Base-by-base conservation (phyloP, 2,329 filamentous ascomycete genomes). In the Biscogniauxia sp. region DNA sequence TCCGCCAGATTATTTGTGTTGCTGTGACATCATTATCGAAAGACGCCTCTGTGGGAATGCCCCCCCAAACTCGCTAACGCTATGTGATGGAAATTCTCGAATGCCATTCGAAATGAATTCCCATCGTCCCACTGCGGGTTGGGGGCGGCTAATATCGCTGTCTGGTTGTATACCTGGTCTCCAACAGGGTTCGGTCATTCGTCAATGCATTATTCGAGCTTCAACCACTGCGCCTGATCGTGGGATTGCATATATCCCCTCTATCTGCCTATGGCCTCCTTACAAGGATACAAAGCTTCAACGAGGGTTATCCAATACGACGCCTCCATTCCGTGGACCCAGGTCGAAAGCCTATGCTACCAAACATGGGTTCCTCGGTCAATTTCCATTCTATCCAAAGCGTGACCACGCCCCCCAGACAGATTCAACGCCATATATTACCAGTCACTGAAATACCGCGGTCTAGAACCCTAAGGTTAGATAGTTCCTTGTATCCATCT, bases 21-120 rank as follows among this genome's bases (percentile, higher is more conserved):
- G 19, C 49, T 52, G 61, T 66, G 64, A 66, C 64, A 66, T 66
- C 64, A 65, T 63, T 55, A 64, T 65, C 64, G 63, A 66, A 62
- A 66, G 63, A 65, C 45, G 19, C 8, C 51, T 56, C 59, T 64
- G 52, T 20, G 51, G 28, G 28, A 55, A 45, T 17, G 15, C 25
- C 53, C n/a, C 26, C 37, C 37, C 25, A 32, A 54, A 25, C 25
- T 32, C 52, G 25, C 20, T 32, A 32, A 26, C 52, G 49, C n/a
- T 37, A 45, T 45, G 37, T 45, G 37, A 51, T 23, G 54, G 61
- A 54, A 57, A 62, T 51, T 60, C 32, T 64, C 53, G 61, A 57
- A 41, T 49, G 53, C 51, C 52, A 54, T 58, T 62, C 51, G 56
- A n/a, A 53, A 53, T 57, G 55, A 59, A 51, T 28, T 57, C 52